Percentiles rank a stretch among this genome's conserved stretches.
Evolutionary conservation across 352 stramenopile species (phyloP).

Genomic region (Pythium diclinum): DNA sequence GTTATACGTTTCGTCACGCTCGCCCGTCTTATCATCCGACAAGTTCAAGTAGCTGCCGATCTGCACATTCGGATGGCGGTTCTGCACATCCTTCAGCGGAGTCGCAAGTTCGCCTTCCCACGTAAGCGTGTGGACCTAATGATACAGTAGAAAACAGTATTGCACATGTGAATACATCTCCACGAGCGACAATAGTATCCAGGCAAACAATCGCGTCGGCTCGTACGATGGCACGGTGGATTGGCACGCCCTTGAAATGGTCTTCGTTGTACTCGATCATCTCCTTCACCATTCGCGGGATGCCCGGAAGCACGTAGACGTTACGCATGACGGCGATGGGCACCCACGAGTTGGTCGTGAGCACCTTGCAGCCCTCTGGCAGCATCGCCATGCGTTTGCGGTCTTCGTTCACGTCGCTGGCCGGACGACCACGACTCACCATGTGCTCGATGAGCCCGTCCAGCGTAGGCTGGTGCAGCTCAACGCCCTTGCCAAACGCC

Average conservation of each 20-base stretch:
- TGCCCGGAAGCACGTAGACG: constrained; percentile 82
- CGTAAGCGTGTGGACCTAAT: constrained; percentile 63
- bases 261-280: constrained; percentile 82
- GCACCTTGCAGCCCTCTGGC: constrained; percentile 52
- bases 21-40: constrained; percentile 52
- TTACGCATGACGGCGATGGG: constrained; percentile 76
- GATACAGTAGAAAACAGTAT: too few species aligned
- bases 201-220: neutral
- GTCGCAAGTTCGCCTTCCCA: constrained; percentile 69
- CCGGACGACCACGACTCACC: constrained; percentile 31
- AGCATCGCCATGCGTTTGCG: constrained; percentile 76
- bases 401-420: constrained; percentile 58
- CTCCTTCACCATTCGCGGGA: constrained; percentile 68
- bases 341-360: constrained; percentile 61
- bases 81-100: constrained; percentile 60
- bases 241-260: constrained; percentile 75
- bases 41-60: constrained; percentile 89
- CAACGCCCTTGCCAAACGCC: constrained; percentile 64
- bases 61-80: constrained; percentile 55
- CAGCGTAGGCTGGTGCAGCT: constrained; percentile 64
- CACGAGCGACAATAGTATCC: too few species aligned
- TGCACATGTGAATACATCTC: too few species aligned
- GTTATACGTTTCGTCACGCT: constrained; percentile 59
- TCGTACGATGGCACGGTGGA: constrained; percentile 74
- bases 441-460: constrained; percentile 49